Evolutionary conservation across 169 alveolate species (phyloP).

Genomic region (Fabrea salina): DNA sequence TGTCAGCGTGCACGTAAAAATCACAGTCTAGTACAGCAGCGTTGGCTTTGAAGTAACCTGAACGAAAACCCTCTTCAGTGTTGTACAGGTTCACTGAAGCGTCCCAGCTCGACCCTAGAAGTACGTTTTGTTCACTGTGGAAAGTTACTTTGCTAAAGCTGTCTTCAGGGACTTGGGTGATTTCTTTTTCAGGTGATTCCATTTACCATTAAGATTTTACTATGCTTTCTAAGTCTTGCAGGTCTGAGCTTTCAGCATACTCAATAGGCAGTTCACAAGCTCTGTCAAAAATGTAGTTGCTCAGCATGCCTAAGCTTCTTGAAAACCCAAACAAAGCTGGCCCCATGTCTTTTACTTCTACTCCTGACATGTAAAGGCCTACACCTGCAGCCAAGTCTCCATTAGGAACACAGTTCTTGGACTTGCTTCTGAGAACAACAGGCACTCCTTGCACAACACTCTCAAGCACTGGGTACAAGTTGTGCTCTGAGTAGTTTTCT

Average conservation of each 20-base stretch:
- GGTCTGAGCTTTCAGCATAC: constrained; percentile 65
- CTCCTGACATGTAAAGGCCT: constrained; percentile 85
- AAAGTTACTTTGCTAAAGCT: neutral
- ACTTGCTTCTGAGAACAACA: constrained; percentile 86
- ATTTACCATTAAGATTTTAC: neutral
- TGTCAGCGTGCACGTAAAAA: neutral
- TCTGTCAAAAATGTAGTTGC: constrained; percentile 77
- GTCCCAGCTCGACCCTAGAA: constrained; percentile 18
- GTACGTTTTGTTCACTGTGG: neutral
- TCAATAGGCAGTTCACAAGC: constrained; percentile 83
- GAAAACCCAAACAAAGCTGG: constrained; percentile 95
- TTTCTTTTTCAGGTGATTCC: constrained; percentile 8
- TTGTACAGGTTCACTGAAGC: constrained; percentile 5
- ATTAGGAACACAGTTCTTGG: constrained; percentile 94
- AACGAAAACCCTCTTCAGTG: neutral
- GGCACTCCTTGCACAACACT: constrained; percentile 86
- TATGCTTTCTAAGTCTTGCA: neutral
- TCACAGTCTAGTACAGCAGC: constrained; percentile 22
- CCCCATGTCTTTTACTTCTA: constrained; percentile 86
- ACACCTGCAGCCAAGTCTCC: constrained; percentile 96
- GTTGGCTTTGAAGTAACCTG: neutral
- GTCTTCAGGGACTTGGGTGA: neutral
- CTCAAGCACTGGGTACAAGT: constrained; percentile 77
- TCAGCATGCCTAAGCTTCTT: constrained; percentile 90
- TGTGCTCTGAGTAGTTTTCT: constrained; percentile 81